Conservation (phyloP, 1,284 basidiomycete genomes). For the Melampsora larici-populina region DNA sequence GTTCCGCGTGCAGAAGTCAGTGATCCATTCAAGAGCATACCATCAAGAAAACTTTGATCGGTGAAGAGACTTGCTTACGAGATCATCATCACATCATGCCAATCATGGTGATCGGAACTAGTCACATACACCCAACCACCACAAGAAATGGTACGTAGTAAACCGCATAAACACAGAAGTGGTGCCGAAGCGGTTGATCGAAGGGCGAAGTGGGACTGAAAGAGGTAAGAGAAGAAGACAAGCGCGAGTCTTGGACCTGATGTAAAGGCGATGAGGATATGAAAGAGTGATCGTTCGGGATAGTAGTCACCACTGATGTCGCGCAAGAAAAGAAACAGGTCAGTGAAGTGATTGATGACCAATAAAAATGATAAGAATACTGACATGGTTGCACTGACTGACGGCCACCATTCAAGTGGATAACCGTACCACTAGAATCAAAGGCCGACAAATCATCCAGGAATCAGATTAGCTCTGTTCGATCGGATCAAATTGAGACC, state of each 20-base stretch:
- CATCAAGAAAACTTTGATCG: not conserved
- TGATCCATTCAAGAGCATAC: not conserved
- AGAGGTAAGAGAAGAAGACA: constrained; percentile 64
- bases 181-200: constrained; percentile 45
- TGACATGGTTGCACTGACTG: constrained; percentile 77
- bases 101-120: constrained; percentile 67
- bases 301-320: constrained; percentile 61
- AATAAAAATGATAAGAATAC: constrained; percentile 51
- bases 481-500: not conserved
- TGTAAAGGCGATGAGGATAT: constrained; percentile 76
- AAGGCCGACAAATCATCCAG: constrained; percentile 4
- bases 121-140: constrained; percentile 93
- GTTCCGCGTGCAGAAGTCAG: not conserved
- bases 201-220: constrained; percentile 47
- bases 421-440: constrained; percentile 61
- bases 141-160: constrained; percentile 75
- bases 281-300: constrained; percentile 81
- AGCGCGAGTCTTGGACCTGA: constrained; percentile 73
- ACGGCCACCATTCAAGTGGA: constrained; percentile 88
- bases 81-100: constrained; percentile 87
- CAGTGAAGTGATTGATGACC: not conserved
- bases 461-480: not conserved
- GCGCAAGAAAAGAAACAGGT: constrained; percentile 29
- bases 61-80: constrained; percentile 67
- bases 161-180: constrained; percentile 64